Conservation (phyloP, 257 asterid species). For the Echites panduratus region DNA sequence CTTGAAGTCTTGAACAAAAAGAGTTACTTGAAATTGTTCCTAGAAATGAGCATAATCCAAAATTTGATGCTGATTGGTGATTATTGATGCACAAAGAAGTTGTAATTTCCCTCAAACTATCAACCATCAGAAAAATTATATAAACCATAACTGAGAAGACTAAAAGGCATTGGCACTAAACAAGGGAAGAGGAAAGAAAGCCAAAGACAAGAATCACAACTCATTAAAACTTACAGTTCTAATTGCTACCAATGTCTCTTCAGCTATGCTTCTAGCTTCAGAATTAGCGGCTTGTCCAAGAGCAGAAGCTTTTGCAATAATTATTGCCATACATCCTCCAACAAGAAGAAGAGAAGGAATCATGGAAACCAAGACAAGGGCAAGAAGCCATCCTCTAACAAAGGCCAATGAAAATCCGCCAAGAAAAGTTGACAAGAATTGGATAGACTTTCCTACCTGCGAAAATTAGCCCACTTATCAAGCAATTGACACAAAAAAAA, state of each 20-base stretch:
- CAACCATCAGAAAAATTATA: too few relatives aligned
- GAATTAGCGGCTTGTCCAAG: slow-evolving; percentile 49
- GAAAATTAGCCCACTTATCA: slow-evolving; percentile 1
- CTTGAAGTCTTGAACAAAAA: too few relatives aligned
- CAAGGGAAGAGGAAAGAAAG: too few relatives aligned
- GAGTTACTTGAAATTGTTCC: too few relatives aligned
- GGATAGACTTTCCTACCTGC: slow-evolving; percentile 30
- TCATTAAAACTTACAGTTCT: slow-evolving; percentile 43
- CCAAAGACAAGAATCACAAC: not conserved
- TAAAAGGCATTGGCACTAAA: too few relatives aligned
- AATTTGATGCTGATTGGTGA: too few relatives aligned
- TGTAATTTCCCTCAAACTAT: too few relatives aligned
- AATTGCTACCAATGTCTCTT: slow-evolving; percentile 53
- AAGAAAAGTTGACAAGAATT: slow-evolving; percentile 23
- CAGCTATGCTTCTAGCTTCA: slow-evolving; percentile 55
- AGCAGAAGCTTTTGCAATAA: slow-evolving; percentile 25
- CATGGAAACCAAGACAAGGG: slow-evolving; percentile 31
- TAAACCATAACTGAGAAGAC: too few relatives aligned
- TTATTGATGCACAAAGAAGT: too few relatives aligned
- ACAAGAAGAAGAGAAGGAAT: slow-evolving; percentile 38
- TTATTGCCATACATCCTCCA: slow-evolving; percentile 34
- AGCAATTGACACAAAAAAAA: not conserved
- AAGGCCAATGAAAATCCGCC: slow-evolving; percentile 30
- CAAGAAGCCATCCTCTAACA: slow-evolving; percentile 32
- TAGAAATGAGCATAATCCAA: not conserved